Base-by-base conservation (phyloP, 1,139 yeast genomes). In the Pichia sp. region DNA sequence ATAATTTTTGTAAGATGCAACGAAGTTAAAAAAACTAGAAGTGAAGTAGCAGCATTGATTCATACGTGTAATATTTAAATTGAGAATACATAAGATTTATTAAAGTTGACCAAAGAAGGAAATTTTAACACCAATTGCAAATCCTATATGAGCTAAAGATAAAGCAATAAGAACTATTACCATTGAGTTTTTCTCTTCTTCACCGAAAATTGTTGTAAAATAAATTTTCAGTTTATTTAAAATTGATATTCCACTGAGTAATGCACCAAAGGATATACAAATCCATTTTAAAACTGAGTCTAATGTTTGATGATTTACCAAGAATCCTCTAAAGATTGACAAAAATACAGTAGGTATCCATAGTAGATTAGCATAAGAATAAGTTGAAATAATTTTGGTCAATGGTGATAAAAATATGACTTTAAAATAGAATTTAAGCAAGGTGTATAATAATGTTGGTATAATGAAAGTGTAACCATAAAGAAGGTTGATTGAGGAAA, bases 291-390 rank as follows among this genome's bases (percentile, higher is more conserved):
- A 56, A 4, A 68, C 38, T 2, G 36, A 28, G 18, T 54, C 57
- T 25, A 55, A 33, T 2, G 41, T 34, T 9, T 31, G 40, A 45
- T 64, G 68, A 47, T 64, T 67, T 18, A 71, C 61, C 24, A 74
- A 56, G 4, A 73, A 54, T 4, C 71, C 78, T 42, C 74, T 64
- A 30, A 74, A 55, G 15, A 74, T 58, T 46, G 73, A 76, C 30
- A 81, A 59, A 5, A 80, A 56, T 1, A 91, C 81, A 26, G 84
- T 81, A 2, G 93, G 93, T 22, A 80, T 66, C 95, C 95, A 85
- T 42, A 80, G 71, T 8, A 81, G 66, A 54, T 82, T 82, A 28
- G 94, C 73, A 60, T 85, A 85, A 4, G 95, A 93, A 60, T 81
- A 85, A 35, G 84, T 71, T 8, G 88, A 77, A 12, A 78, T 54